Evolutionary conservation across 2,329 filamentous ascomycete species (phyloP).

Genomic region (Trichoderma sp.): DNA sequence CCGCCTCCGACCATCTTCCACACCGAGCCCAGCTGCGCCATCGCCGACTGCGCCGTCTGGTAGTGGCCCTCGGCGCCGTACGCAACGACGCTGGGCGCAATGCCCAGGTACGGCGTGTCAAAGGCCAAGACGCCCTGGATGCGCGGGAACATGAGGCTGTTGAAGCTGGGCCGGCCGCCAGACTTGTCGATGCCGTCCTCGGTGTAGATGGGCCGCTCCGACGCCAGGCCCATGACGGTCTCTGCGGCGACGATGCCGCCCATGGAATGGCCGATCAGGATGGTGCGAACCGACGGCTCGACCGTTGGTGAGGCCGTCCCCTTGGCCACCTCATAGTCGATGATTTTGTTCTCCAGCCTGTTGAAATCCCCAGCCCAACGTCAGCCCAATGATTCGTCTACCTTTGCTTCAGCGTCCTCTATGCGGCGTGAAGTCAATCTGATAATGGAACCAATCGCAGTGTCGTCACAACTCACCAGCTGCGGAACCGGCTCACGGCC

Average conservation of each 20-base stretch:
- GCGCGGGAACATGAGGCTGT: slow-evolving; percentile 85
- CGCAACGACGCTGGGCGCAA: slow-evolving; percentile 79
- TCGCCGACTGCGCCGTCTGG: slow-evolving; percentile 67
- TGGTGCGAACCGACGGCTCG: slow-evolving; percentile 78
- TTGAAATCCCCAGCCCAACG: neutral
- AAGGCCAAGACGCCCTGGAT: slow-evolving; percentile 89
- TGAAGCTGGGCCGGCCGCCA: slow-evolving; percentile 44
- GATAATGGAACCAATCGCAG: neutral
- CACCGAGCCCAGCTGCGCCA: slow-evolving; percentile 68
- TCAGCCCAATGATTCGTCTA: neutral
- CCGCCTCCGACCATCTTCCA: slow-evolving; percentile 53
- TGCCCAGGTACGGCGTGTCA: slow-evolving; percentile 88
- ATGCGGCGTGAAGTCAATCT: too few relatives aligned
- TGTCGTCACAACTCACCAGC: slow-evolving; percentile 57
- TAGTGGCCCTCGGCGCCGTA: slow-evolving; percentile 87
- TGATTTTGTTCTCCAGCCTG: slow-evolving; percentile 87
- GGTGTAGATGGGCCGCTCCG: slow-evolving; percentile 56
- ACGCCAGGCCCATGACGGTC: slow-evolving; percentile 71
- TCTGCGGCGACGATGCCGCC: slow-evolving; percentile 94
- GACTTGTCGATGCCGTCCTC: slow-evolving; percentile 45
- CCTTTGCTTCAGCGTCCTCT: neutral
- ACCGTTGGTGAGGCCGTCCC: slow-evolving; percentile 80
- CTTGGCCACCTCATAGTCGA: slow-evolving; percentile 87
- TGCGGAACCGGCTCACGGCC: slow-evolving; percentile 71
- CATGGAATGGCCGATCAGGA: slow-evolving; percentile 87